A percentile compares a stretch with the other conserved stretches of the same genome.
Evolutionary conservation across 768 basidiomycete species (phyloP).

Genomic region (Amyloporia xantha): DNA sequence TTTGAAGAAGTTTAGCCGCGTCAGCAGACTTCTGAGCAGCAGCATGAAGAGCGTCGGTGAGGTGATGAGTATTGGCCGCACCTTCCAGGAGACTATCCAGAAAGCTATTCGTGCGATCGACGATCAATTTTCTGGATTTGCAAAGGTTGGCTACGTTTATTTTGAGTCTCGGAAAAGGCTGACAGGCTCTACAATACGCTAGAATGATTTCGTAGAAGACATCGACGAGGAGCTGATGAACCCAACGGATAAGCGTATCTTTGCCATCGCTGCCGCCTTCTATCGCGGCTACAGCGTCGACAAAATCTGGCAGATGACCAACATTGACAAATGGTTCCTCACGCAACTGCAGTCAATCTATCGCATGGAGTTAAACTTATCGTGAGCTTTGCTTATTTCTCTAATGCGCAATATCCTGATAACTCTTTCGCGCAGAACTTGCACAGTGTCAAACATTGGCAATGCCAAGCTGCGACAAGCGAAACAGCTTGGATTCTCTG

Average conservation of each 20-base stretch:
- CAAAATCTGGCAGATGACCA: slow-evolving; percentile 96
- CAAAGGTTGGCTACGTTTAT: slow-evolving; percentile 46
- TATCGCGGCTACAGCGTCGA: slow-evolving; percentile 90
- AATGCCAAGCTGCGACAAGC: slow-evolving; percentile 63
- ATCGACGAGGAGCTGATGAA: slow-evolving; percentile 91
- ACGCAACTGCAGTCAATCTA: slow-evolving; percentile 80
- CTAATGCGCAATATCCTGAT: not conserved
- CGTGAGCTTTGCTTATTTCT: slow-evolving; percentile 42
- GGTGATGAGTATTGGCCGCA: slow-evolving; percentile 98
- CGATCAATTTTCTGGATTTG: slow-evolving; percentile 90
- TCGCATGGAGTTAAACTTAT: slow-evolving; percentile 69
- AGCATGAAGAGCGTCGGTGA: slow-evolving; percentile 99
- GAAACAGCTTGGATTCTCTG: slow-evolving; percentile 95
- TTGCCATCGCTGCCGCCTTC: slow-evolving; percentile 93
- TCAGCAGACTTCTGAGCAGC: slow-evolving; percentile 83
- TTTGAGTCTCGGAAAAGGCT: not conserved
- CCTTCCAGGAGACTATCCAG: slow-evolving; percentile 98
- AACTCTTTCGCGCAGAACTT: slow-evolving; percentile 27
- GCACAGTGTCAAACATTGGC: slow-evolving; percentile 58
- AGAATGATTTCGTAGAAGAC: slow-evolving; percentile 86
- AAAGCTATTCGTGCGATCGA: slow-evolving; percentile 97
- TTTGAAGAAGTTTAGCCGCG: slow-evolving; percentile 94
- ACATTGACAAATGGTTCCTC: slow-evolving; percentile 98
- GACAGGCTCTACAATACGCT: not conserved
- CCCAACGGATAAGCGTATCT: slow-evolving; percentile 95